Conservation (phyloP, 306 rosid genomes). For the Herpetospermum pedunculosum region DNA sequence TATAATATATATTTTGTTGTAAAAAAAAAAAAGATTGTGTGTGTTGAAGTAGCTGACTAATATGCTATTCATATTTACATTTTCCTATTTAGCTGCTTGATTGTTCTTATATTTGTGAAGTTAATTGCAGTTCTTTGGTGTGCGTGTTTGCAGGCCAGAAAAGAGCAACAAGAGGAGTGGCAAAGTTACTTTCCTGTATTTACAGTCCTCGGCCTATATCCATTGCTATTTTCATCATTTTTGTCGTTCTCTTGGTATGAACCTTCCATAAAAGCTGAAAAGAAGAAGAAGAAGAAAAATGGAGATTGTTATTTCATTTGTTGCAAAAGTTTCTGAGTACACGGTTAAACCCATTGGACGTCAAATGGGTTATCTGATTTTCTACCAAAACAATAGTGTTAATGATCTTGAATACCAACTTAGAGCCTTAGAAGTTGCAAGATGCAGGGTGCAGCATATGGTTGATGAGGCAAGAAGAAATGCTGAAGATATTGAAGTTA, state of each 20-base stretch:
- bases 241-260: background rate
- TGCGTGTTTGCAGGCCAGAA: background rate
- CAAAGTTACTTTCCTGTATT: background rate
- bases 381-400: background rate
- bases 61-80: no score
- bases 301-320: background rate
- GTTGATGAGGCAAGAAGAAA: background rate
- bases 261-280: background rate
- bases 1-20: no score
- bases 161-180: background rate
- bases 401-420: background rate
- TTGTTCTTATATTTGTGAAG: background rate
- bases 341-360: background rate
- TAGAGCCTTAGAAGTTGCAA: background rate
- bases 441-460: background rate
- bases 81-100: no score
- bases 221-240: background rate
- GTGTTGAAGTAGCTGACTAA: no score
- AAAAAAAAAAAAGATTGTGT: no score
- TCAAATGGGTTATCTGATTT: constrained; percentile 4
- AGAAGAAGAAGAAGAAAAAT: background rate
- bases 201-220: background rate
- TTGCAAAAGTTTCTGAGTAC: background rate
- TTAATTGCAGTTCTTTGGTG: background rate
- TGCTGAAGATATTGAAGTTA: background rate